phyloP scores from a whole-genome alignment of 805 yeast genomes.

The Kodamaea neixiangensis region DNA sequence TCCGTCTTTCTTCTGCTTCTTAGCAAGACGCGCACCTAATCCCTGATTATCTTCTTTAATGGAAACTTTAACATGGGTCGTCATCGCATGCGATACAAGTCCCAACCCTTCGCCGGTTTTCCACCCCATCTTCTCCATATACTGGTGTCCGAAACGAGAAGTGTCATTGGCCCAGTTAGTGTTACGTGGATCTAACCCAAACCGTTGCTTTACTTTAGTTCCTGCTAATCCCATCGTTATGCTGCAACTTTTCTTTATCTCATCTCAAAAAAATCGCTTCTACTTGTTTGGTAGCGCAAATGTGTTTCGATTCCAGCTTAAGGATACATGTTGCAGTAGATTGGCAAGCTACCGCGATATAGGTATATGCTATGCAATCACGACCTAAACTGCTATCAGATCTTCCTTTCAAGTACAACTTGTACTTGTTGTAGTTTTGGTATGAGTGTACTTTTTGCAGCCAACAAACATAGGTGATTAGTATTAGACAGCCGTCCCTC shows the following conservation, averaged over 20 bases:
- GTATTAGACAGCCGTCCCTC: too few species aligned
- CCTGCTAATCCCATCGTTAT: constrained; percentile 77
- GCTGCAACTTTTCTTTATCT: constrained; percentile 8
- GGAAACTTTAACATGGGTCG: constrained; percentile 79
- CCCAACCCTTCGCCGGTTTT: constrained; percentile 90
- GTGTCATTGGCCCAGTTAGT: constrained; percentile 92
- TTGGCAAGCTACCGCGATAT: too few species aligned
- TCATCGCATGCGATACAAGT: constrained; percentile 59
- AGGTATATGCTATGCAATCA: too few species aligned
- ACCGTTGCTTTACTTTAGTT: constrained; percentile 73
- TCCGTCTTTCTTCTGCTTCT: constrained; percentile 60
- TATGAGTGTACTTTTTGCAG: too few species aligned
- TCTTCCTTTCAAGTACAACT: too few species aligned
- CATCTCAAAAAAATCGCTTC: constrained; percentile 6
- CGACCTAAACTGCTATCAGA: too few species aligned
- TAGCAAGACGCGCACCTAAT: constrained; percentile 78
- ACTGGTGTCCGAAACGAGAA: constrained; percentile 82
- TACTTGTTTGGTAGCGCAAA: neutral
- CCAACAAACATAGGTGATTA: too few species aligned
- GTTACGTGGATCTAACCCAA: constrained; percentile 92
- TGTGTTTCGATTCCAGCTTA: too few species aligned
- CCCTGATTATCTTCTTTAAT: constrained; percentile 84
- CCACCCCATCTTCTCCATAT: constrained; percentile 86
- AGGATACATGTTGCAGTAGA: too few species aligned
- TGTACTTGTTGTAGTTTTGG: too few species aligned